A percentile compares a stretch with the other conserved stretches of the same genome.
phyloP scores from a whole-genome alignment of 2,329 filamentous ascomycete species.

The Aschersonia sp. region DNA sequence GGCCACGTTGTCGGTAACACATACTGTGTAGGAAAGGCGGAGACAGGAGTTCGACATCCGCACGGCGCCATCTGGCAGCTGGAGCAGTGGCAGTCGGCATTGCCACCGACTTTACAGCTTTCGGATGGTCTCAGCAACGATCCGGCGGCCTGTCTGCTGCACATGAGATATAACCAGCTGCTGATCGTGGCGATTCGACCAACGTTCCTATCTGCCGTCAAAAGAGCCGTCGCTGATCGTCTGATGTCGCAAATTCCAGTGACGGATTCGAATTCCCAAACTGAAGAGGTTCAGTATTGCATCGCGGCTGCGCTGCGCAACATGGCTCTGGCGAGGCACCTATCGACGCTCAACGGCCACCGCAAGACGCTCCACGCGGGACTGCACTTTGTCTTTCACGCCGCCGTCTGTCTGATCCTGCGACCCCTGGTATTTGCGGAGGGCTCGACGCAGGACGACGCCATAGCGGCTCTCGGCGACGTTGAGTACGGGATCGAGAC shows the following conservation, averaged over 20 bases:
- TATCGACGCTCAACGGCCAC: constrained; percentile 19
- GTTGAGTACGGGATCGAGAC: constrained; percentile 25
- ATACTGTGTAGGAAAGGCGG: constrained; percentile 18
- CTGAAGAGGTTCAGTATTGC: constrained; percentile 20
- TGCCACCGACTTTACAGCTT: constrained; percentile 24
- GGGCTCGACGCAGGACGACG: constrained; percentile 8
- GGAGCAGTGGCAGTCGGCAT: constrained; percentile 22
- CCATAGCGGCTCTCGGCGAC: constrained; percentile 12
- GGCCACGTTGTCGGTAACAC: constrained; percentile 33
- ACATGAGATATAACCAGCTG: constrained; percentile 36
- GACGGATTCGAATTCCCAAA: constrained; percentile 9
- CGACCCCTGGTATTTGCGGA: constrained; percentile 24
- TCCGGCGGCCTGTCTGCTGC: constrained; percentile 27
- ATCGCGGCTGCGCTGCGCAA: constrained; percentile 29
- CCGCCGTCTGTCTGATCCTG: constrained; percentile 31
- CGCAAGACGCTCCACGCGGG: constrained; percentile 27
- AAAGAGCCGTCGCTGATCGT: constrained; percentile 28
- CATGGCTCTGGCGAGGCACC: constrained; percentile 26
- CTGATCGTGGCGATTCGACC: constrained; percentile 33
- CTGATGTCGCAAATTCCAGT: constrained; percentile 14
- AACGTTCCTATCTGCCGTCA: constrained; percentile 30
- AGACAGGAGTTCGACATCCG: constrained; percentile 15
- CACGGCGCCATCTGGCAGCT: constrained; percentile 26
- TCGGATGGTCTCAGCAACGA: constrained; percentile 21
- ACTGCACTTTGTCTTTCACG: constrained; percentile 35